Evolutionary conservation across 371 early-diverging fungal species (phyloP).

Genomic region (Lichtheimia hyalospora): DNA sequence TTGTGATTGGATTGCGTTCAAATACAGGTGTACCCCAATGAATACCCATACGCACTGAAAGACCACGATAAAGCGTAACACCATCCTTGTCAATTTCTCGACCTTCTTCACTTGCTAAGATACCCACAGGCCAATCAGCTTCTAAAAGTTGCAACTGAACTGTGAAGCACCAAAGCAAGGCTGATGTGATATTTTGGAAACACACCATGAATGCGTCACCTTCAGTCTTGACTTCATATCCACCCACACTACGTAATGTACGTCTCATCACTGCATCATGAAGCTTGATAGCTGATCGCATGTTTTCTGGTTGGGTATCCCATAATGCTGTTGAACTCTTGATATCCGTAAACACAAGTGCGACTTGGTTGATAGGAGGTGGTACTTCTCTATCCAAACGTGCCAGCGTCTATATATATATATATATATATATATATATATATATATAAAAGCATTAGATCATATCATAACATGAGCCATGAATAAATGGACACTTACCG

Average conservation of each 20-base stretch:
- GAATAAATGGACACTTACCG: conserved; percentile 41
- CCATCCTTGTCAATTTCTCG: conserved; percentile 67
- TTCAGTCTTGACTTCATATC: conserved; percentile 98
- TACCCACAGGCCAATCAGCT: conserved; percentile 92
- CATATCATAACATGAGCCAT: not conserved
- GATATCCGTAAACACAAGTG: conserved; percentile 94
- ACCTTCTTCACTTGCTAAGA: conserved; percentile 79
- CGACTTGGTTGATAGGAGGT: conserved; percentile 84
- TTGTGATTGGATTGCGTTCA: conserved; percentile 87
- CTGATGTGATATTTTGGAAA: conserved; percentile 84
- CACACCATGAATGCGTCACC: conserved; percentile 96
- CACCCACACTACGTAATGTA: conserved; percentile 79
- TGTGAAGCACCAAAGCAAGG: conserved; percentile 88
- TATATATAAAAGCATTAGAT: not conserved
- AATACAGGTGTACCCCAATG: conserved; percentile 91
- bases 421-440: too few species aligned
- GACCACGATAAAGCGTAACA: conserved; percentile 76
- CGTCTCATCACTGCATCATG: conserved; percentile 88
- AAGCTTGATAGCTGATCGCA: conserved; percentile 87
- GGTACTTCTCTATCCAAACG: conserved; percentile 77
- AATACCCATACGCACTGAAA: conserved; percentile 94
- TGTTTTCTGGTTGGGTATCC: conserved; percentile 85
- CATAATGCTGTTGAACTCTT: conserved; percentile 91
- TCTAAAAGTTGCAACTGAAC: conserved; percentile 85
- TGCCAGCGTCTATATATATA: conserved; percentile 54